phyloP scores from a whole-genome alignment of 179 eudicot genomes.

The Silene vulgaris region DNA sequence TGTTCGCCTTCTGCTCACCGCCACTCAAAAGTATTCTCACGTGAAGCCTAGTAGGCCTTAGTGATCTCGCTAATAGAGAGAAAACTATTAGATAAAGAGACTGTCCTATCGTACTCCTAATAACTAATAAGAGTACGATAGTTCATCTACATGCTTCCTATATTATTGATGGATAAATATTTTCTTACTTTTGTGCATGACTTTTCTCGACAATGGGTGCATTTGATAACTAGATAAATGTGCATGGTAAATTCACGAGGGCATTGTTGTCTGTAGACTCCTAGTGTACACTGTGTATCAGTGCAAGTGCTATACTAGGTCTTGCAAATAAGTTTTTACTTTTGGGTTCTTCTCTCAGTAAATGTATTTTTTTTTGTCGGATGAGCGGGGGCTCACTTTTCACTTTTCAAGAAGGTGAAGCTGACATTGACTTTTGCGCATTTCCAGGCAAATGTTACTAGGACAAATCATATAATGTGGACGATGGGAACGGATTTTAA shows the following conservation, averaged over 20 bases:
- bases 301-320: too few relatives aligned
- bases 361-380: too few relatives aligned
- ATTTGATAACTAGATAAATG: too few relatives aligned
- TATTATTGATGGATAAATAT: too few relatives aligned
- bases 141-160: too few relatives aligned
- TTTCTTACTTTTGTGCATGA: too few relatives aligned
- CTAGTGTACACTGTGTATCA: too few relatives aligned
- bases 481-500: conserved; percentile 98
- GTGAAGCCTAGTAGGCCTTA: background rate
- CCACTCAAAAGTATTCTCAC: background rate
- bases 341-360: too few relatives aligned
- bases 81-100: background rate
- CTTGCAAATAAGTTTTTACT: too few relatives aligned
- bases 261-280: too few relatives aligned
- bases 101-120: background rate
- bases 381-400: background rate
- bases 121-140: background rate
- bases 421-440: conserved; percentile 12
- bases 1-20: background rate
- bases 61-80: background rate
- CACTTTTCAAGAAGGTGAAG: background rate
- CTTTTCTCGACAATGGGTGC: too few relatives aligned
- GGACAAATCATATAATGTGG: conserved; percentile 93
- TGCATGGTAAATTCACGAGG: too few relatives aligned
- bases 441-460: conserved; percentile 85